Percentiles rank a stretch among this genome's conserved stretches.
phyloP scores from a whole-genome alignment of 495 filamentous ascomycete genomes.

The Penicillium ochrochloron region DNA sequence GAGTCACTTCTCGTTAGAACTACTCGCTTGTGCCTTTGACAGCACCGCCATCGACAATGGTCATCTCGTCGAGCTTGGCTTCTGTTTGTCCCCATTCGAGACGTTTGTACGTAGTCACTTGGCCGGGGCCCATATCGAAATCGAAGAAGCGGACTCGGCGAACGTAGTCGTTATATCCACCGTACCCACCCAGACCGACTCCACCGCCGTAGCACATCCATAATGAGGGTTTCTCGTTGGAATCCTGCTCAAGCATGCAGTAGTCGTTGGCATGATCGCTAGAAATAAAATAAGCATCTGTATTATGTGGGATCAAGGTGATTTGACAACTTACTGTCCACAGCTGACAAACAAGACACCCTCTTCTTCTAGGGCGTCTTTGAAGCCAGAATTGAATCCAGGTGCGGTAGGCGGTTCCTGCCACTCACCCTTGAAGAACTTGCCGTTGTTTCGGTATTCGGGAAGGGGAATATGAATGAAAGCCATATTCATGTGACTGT shows the following conservation, averaged over 20 bases:
- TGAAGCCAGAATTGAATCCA: constrained; percentile 83
- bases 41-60: constrained; percentile 81
- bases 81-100: constrained; percentile 80
- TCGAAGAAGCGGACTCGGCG: constrained; percentile 88
- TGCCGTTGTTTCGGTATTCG: constrained; percentile 68
- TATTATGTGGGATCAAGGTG: background rate
- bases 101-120: constrained; percentile 90
- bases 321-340: constrained; percentile 75
- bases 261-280: constrained; percentile 97
- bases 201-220: constrained; percentile 99
- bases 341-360: constrained; percentile 84
- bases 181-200: constrained; percentile 90
- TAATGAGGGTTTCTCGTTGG: constrained; percentile 63
- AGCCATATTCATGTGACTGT: constrained; percentile 93
- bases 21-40: constrained; percentile 46
- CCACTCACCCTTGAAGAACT: constrained; percentile 65
- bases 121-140: constrained; percentile 84
- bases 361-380: constrained; percentile 81
- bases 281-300: background rate
- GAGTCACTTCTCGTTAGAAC: constrained; percentile 16
- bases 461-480: constrained; percentile 98
- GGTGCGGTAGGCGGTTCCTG: constrained; percentile 84
- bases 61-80: constrained; percentile 77
- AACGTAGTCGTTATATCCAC: constrained; percentile 82
- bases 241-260: constrained; percentile 67